Conservation (phyloP, 208 protist species). For the Herpetomonas samuelpessoai region DNA sequence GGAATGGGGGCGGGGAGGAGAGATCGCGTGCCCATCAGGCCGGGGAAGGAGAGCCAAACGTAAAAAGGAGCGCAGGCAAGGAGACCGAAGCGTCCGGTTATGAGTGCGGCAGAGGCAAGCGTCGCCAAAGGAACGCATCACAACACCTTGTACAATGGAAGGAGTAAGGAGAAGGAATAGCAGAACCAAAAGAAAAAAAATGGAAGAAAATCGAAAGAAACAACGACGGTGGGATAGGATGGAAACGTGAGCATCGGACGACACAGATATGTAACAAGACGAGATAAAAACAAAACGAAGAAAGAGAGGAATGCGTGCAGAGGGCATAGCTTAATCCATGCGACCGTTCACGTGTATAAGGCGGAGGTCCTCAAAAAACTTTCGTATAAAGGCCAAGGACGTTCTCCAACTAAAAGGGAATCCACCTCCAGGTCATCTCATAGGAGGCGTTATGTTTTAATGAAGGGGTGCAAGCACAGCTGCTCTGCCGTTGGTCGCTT, state of each 20-base stretch:
- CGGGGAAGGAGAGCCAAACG: no score
- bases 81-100: no score
- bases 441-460: constrained; percentile 6
- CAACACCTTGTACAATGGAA: neutral
- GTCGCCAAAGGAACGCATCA: no score
- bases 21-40: no score
- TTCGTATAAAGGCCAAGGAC: constrained; percentile 10
- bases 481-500: constrained; percentile 33
- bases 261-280: no score
- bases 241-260: no score
- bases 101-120: no score
- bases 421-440: neutral
- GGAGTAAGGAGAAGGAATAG: constrained; percentile 1
- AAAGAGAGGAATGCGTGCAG: constrained; percentile 4
- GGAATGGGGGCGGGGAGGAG: no score
- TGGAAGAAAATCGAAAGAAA: constrained; percentile 16
- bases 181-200: constrained; percentile 9
- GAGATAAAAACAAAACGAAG: neutral
- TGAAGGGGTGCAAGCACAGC: constrained; percentile 53
- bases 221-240: neutral
- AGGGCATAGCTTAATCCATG: constrained; percentile 2
- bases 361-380: neutral
- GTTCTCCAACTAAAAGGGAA: neutral
- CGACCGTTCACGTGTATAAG: constrained; percentile 2
- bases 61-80: no score